Evolutionary conservation across 768 basidiomycete genomes (phyloP).

Genomic region (Cystobasidium ongulense): DNA sequence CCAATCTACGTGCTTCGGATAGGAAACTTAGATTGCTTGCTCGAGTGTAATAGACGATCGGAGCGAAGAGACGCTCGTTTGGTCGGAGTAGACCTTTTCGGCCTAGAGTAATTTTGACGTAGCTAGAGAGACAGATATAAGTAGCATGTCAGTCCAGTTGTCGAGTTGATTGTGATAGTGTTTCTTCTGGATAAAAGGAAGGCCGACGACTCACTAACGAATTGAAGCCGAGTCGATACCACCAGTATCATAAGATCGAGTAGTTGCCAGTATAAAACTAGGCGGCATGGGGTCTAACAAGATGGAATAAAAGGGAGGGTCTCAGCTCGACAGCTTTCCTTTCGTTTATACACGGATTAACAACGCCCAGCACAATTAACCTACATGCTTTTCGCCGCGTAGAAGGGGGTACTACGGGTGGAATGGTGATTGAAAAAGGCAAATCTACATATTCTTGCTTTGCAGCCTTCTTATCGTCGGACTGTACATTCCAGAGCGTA

Average conservation of each 20-base stretch:
- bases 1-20: neutral
- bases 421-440: slow-evolving; percentile 6
- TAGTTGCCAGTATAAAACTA: neutral
- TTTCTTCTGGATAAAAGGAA: neutral
- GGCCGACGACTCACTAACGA: slow-evolving; percentile 2
- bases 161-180: no score
- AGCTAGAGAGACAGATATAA: neutral
- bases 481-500: neutral
- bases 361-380: no score
- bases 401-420: neutral
- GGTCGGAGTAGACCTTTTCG: slow-evolving; percentile 25
- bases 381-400: slow-evolving; percentile 2
- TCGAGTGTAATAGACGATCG: slow-evolving; percentile 29
- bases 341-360: no score
- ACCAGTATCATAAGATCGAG: neutral
- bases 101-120: slow-evolving; percentile 30
- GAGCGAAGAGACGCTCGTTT: slow-evolving; percentile 31
- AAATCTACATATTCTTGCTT: neutral
- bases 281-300: slow-evolving; percentile 13
- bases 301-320: neutral
- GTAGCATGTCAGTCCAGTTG: no score
- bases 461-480: neutral
- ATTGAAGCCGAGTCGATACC: slow-evolving; percentile 7
- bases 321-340: no score
- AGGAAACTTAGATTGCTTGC: slow-evolving; percentile 7